These are phyloP conservation scores for Hamamelis virginiana DNA, from an alignment of 164 flowering plant species.

Conservation along the genomic window DNA sequence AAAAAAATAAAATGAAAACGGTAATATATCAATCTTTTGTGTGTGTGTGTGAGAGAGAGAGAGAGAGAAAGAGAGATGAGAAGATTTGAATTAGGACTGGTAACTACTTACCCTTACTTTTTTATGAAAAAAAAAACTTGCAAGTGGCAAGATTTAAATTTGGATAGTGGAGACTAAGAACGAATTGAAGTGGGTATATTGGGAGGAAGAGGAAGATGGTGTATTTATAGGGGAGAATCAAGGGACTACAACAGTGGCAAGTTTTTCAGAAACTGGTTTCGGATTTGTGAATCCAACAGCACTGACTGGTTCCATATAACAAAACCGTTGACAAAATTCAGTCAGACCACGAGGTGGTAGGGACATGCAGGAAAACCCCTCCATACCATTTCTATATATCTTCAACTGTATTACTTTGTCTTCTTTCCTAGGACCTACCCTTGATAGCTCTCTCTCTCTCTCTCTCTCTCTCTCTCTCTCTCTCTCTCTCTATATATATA, in stretches of 20 bases:
- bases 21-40: not conserved
- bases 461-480: slow-evolving; percentile 1
- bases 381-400: not conserved
- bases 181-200: not conserved
- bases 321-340: slow-evolving; percentile 28
- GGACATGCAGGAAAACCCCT: slow-evolving; percentile 3
- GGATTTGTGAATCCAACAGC: slow-evolving; percentile 15
- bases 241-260: slow-evolving; percentile 6
- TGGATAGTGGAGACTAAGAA: not conserved
- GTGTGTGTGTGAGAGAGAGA: not conserved
- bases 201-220: not conserved
- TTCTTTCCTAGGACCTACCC: slow-evolving; percentile 10
- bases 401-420: slow-evolving; percentile 6
- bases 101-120: too few species aligned
- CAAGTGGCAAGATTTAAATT: not conserved
- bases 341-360: slow-evolving; percentile 18
- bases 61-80: slow-evolving; percentile 6
- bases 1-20: not conserved
- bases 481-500: not conserved
- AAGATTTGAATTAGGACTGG: too few species aligned
- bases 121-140: too few species aligned
- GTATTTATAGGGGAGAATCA: slow-evolving; percentile 20
- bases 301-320: slow-evolving; percentile 11
- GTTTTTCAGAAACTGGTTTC: slow-evolving; percentile 13
- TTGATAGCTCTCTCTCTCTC: not conserved